Evolutionary conservation across 2,329 filamentous ascomycete species (phyloP), one percentile per base, ranked within the genome.

Genomic region (Penicillium sp.): DNA sequence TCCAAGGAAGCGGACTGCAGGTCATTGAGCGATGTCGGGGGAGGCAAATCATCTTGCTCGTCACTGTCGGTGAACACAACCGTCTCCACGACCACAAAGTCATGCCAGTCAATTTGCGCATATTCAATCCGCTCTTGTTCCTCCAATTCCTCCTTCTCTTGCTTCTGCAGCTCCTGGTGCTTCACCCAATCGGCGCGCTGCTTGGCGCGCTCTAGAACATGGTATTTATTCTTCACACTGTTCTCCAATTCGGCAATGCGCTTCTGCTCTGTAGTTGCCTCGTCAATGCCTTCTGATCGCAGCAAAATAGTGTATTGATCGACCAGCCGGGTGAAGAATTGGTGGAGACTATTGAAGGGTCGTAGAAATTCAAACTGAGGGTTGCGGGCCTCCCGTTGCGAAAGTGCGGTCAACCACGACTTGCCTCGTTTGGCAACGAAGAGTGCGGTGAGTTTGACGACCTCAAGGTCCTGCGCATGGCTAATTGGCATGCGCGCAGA

Each of bases 401-500:
- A 91, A 61, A 99, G 80, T 53, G 89, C 85, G 22, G 92, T 97
- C 85, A 96, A 91, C 77, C 95, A 99, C 59, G 89, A 87, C 59
- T 93, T 88, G 14, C 95, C 95, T 69, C 96, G 93, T 76, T 93
- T 93, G 52, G 95, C 95, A 49, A 93, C 91, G 75, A 95, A 97
- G 26, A 96, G 81, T 21, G 95, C 95, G 35, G 93, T 96, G 70
- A 96, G 77, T 61, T 82, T 84, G 57, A 87, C 79, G 24, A 88
- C 81, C 52, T 87, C 86, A 59, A 98, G 79, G 81, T 99, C 95
- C 75, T 96, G 90, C 63, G 96, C 91, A 76, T 89, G 96, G 78
- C 99, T 96, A 65, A 93, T 93, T 56, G 95, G 95, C 91, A 98
- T 96, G 72, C 93, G 90, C 66, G 95, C 93, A 55, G 91, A 96